Conservation (phyloP, 2,329 filamentous ascomycete species). For the Cladosporium cucumerinum region DNA sequence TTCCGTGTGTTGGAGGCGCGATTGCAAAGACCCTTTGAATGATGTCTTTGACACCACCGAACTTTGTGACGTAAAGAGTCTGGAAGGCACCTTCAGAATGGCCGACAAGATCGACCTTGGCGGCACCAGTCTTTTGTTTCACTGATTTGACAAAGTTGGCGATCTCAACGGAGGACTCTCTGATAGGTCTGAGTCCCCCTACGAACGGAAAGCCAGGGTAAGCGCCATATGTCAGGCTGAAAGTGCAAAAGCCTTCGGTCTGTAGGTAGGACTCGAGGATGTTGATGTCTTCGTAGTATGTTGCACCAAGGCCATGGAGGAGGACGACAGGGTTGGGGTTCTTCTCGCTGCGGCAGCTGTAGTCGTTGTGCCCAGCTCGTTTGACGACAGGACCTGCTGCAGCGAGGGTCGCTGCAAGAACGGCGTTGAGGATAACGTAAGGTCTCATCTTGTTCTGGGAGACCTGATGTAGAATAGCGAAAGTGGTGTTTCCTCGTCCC, state of each 20-base stretch:
- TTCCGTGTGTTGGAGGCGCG: constrained; percentile 27
- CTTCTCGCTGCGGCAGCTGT: constrained; percentile 21
- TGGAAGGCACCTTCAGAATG: constrained; percentile 29
- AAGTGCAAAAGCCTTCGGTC: constrained; percentile 23
- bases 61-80: constrained; percentile 25
- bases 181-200: constrained; percentile 24
- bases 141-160: constrained; percentile 23
- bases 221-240: constrained; percentile 26
- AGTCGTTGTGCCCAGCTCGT: constrained; percentile 23
- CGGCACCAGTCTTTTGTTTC: constrained; percentile 19
- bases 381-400: neutral
- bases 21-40: constrained; percentile 25
- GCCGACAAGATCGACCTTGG: constrained; percentile 24
- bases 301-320: constrained; percentile 27
- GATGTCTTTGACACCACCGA: constrained; percentile 19
- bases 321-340: constrained; percentile 27
- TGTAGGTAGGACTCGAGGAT: constrained; percentile 23
- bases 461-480: neutral
- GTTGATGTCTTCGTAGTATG: constrained; percentile 29
- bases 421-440: neutral
- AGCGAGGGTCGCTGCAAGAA: neutral
- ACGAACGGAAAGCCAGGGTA: constrained; percentile 22
- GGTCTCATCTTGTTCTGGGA: neutral
- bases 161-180: constrained; percentile 21
- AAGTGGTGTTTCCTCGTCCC: neutral